Evolutionary conservation across 805 yeast genomes (phyloP), one percentile per base, ranked within the genome.

Genomic region (Candida boleticola): DNA sequence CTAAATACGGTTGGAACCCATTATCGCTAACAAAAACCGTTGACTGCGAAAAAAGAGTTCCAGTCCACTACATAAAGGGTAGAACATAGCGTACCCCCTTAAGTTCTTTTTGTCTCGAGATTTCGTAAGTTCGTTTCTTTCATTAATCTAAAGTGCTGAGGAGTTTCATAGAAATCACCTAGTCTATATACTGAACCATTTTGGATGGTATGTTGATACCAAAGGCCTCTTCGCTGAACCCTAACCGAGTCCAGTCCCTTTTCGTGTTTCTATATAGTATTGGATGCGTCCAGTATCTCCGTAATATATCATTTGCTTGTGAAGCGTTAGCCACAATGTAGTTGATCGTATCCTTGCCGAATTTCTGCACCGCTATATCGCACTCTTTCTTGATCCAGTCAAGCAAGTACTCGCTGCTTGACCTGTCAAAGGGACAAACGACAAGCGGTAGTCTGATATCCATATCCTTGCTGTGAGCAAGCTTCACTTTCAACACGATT

Each of bases 311-410:
- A 19, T 57, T 51, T 17, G 55, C 40, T 10, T 59, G 64, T 21
- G 53, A 57, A 29, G 52, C 50, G 1, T 52, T 49, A 23, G 47
- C 37, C 19, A 46, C 62, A 22, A 61, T 29, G 14, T 42, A 46
- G 37, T 57, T 57, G 7, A 65, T 49, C 22, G 54, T 30, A 5
- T 51, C 55, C 31, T 51, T 56, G n/a, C 76, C 74, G 50, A 67
- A 71, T 23, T 37, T 43, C 18, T 47, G 49, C 7, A 56, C 54
- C 1, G 84, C 77, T 19, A 63, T 44, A 29, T 73, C 76, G 40
- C 77, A 75, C 54, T 82, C 83, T 37, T 70, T 66, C 44, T 69
- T 48, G 14, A 82, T 77, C 74, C 83, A 72, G 45, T 67, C 69
- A 42, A 80, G 65, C 10, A 81, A 54, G 43, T 78, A 71, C 26